Base-by-base conservation (phyloP, 768 basidiomycete genomes). In the Naganishia vaughanmartiniae region DNA sequence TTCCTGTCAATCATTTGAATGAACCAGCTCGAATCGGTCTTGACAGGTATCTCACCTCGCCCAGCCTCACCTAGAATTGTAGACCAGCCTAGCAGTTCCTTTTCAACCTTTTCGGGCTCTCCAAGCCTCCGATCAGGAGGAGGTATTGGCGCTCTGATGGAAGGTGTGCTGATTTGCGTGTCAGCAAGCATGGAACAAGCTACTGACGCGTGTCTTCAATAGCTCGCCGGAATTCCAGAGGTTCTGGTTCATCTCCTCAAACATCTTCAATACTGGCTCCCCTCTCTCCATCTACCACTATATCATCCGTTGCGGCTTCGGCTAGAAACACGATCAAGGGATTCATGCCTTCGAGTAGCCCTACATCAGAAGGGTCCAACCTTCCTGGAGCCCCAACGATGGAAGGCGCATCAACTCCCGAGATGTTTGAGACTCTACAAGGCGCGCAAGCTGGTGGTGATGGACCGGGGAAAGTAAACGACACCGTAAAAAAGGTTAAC, bases 291-390 rank as follows among this genome's bases (percentile, higher is more conserved):
- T 34, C 30, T 10, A n/a, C 57, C 14, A 2, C 57, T 7, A 28
- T 58, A 9, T 33, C 57, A 10, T 58, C 57, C 15, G 57, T 31
- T 6, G 24, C 57, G 17, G n/a, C 57, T 1, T 19, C 57, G 10
- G 57, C 57, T 6, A 58, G n/a, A 21, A 58, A 58, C 57, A 58
- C 57, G 28, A 58, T 58, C 57, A 58, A 58, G 34, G 57, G 57
- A 24, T 58, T 58, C n/a, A 31, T 58, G 11, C 33, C 57, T 17
- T 24, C 34, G 14, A 21, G 31, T 39, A 33, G 36, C 30, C 57
- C 34, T 21, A 58, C 57, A 36, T 56, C 54, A 56, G 33, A 36
- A 31, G 34, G 6, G 5, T 9, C 31, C 1, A 39, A 14, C 15
- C 6, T 31, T n/a, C 57, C 24, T 3, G 24, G 19, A 31, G n/a